Percentiles rank a stretch among this genome's conserved stretches.
phyloP scores from a whole-genome alignment of 75 land plant genomes.

The Larix kaempferi region DNA sequence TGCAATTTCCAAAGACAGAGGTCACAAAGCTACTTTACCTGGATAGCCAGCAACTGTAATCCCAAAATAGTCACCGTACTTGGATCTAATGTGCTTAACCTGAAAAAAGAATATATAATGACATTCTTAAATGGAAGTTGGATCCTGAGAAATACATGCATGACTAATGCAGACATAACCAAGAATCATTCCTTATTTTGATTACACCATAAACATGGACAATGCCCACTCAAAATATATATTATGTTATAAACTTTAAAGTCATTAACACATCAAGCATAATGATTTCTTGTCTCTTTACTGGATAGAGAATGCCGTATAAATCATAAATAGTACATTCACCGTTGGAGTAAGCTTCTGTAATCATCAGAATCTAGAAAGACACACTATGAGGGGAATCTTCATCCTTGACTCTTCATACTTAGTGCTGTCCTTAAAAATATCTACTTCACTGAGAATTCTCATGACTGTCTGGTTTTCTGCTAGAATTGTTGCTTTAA shows the following conservation, averaged over 20 bases:
- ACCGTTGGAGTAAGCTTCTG: neutral
- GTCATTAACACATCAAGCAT: neutral
- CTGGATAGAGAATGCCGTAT: neutral
- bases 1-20: neutral
- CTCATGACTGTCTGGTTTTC: neutral
- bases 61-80: conserved; percentile 92
- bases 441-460: neutral
- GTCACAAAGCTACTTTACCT: conserved; percentile 38
- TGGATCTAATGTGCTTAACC: conserved; percentile 80
- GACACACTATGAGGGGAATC: too few relatives aligned
- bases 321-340: neutral
- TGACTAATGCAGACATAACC: neutral
- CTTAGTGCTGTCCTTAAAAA: neutral
- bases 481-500: neutral
- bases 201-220: too few relatives aligned
- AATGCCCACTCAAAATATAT: too few relatives aligned
- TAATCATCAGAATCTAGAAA: neutral
- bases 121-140: neutral
- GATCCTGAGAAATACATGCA: neutral
- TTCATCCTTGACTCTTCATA: neutral
- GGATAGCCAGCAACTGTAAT: conserved; percentile 99
- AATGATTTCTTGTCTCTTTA: neutral
- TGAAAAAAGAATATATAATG: conserved; percentile 13
- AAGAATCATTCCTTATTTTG: neutral
- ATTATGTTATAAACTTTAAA: neutral